Evolutionary conservation across 1,139 yeast genomes (phyloP).

Genomic region (Schwanniomyces etchellsii): DNA sequence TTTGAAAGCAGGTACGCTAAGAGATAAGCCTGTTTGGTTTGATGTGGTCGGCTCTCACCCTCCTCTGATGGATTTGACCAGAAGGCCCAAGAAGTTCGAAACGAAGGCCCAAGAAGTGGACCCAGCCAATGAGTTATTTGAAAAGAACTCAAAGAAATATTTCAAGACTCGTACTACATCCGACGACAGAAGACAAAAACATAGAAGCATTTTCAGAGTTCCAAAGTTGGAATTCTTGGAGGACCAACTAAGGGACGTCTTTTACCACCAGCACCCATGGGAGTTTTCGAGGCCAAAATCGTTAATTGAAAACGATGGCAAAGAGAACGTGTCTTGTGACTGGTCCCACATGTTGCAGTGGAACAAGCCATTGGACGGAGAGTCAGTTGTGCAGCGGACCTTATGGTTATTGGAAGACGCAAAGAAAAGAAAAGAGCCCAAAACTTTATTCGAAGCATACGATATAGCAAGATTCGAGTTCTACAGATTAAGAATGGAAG

Average conservation of each 20-base stretch:
- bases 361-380: conserved; percentile 79
- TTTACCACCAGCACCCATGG: conserved; percentile 97
- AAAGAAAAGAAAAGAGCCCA: conserved; percentile 14
- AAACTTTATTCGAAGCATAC: conserved; percentile 55
- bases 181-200: conserved; percentile 20
- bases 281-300: conserved; percentile 91
- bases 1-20: conserved; percentile 58
- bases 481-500: conserved; percentile 77
- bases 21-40: conserved; percentile 79
- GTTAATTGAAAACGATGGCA: conserved; percentile 70
- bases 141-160: conserved; percentile 6
- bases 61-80: conserved; percentile 61
- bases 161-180: conserved; percentile 47
- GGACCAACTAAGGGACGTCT: conserved; percentile 74
- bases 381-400: conserved; percentile 89
- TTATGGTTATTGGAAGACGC: conserved; percentile 54
- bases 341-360: conserved; percentile 79
- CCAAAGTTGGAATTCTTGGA: conserved; percentile 69
- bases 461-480: conserved; percentile 85
- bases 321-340: conserved; percentile 46
- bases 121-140: conserved; percentile 21
- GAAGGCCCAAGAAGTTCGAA: conserved; percentile 32
- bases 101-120: conserved; percentile 20
- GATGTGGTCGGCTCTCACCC: conserved; percentile 77
- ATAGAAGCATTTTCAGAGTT: conserved; percentile 41